Evolutionary conservation across 2,329 filamentous ascomycete species (phyloP).

Genomic region (Colletotrichum lindemuthianum): DNA sequence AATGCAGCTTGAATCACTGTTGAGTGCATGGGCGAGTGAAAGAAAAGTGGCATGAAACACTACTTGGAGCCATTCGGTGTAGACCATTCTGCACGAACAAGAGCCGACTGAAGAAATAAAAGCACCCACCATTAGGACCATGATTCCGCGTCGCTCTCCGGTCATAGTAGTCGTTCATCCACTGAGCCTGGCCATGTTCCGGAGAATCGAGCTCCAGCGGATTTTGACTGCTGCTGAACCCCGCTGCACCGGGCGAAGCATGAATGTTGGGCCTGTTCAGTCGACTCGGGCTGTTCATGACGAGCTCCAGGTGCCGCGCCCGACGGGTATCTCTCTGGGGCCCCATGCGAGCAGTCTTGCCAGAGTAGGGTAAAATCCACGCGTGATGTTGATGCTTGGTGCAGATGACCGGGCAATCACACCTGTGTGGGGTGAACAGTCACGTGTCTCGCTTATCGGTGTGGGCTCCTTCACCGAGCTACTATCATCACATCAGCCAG

Average conservation of each 20-base stretch:
- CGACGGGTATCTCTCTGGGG: too few relatives aligned
- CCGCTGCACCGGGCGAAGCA: constrained; percentile 10
- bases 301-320: too few relatives aligned
- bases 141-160: constrained; percentile 28
- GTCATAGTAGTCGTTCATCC: constrained; percentile 33
- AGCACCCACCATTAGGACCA: constrained; percentile 30
- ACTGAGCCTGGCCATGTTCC: constrained; percentile 6
- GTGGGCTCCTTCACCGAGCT: constrained; percentile 17
- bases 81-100: too few relatives aligned
- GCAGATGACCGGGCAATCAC: neutral
- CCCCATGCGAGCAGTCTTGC: too few relatives aligned
- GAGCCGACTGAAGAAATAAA: neutral
- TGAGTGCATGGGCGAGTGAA: too few relatives aligned
- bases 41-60: too few relatives aligned
- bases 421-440: constrained; percentile 10
- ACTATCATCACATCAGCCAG: constrained; percentile 13
- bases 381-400: constrained; percentile 12
- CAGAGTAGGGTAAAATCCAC: neutral
- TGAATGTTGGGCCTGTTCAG: constrained; percentile 17
- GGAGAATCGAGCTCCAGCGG: constrained; percentile 9
- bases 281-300: neutral
- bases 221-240: constrained; percentile 14
- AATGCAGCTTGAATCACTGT: too few relatives aligned
- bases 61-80: too few relatives aligned
- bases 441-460: constrained; percentile 36